phyloP scores from a whole-genome alignment of 2,329 filamentous ascomycete genomes.

The Aaosphaeria arxii region DNA sequence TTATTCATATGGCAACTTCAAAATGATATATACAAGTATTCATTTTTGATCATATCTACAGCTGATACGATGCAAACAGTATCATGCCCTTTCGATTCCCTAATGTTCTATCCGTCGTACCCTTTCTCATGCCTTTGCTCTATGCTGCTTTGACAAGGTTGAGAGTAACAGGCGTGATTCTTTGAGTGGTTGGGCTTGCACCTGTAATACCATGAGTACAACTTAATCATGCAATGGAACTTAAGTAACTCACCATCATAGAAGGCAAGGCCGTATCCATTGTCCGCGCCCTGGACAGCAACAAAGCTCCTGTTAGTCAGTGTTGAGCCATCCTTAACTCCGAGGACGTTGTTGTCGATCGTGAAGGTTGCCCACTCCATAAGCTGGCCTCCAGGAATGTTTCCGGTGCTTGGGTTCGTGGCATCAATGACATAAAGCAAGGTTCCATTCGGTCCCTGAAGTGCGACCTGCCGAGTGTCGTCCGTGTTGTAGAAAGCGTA shows the following conservation, averaged over 20 bases:
- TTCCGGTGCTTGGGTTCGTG: conserved; percentile 14
- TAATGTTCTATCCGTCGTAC: too few species aligned
- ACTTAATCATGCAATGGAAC: too few species aligned
- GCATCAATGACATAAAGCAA: conserved; percentile 24
- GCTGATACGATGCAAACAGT: too few species aligned
- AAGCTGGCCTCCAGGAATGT: conserved; percentile 20
- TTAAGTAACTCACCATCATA: conserved; percentile 22
- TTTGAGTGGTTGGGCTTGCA: conserved; percentile 12
- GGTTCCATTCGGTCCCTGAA: conserved; percentile 17
- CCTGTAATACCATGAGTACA: conserved; percentile 7
- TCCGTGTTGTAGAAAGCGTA: conserved; percentile 22
- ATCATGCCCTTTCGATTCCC: too few species aligned
- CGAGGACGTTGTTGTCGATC: conserved; percentile 19
- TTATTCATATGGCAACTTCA: too few species aligned
- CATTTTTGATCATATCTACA: too few species aligned
- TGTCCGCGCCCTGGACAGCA: conserved; percentile 12
- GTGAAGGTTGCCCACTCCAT: conserved; percentile 32
- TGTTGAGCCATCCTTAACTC: conserved; percentile 25
- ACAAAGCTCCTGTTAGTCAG: conserved; percentile 23
- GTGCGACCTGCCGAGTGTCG: conserved; percentile 25
- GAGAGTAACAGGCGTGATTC: conserved; percentile 17
- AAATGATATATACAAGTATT: too few species aligned
- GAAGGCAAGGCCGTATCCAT: conserved; percentile 15
- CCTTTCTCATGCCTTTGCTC: not conserved
- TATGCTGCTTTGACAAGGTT: conserved; percentile 12